Percentiles rank a stretch among this genome's conserved stretches.
Evolutionary conservation across 805 yeast species (phyloP).

Genomic region (Myxozyma monticola): DNA sequence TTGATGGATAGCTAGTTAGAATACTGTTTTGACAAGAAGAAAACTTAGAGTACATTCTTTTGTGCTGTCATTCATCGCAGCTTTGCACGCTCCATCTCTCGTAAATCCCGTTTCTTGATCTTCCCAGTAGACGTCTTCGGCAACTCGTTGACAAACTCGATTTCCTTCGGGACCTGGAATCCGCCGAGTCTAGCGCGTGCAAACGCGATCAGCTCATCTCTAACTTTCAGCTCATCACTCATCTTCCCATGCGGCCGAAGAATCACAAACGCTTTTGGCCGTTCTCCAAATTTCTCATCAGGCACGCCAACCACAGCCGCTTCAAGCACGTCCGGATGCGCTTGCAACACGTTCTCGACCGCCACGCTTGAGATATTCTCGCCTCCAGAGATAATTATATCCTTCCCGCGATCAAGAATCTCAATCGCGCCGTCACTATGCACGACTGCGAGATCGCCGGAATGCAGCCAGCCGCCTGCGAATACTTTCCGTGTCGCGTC

Average conservation of each 20-base stretch:
- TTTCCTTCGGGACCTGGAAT: slow-evolving; percentile 39
- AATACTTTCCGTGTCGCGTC: slow-evolving; percentile 39
- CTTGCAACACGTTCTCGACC: slow-evolving; percentile 36
- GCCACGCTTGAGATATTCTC: slow-evolving; percentile 42
- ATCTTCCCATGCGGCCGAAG: slow-evolving; percentile 6
- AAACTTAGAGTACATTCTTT: not conserved
- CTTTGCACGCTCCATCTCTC: slow-evolving; percentile 29
- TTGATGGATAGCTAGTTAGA: slow-evolving; percentile 7
- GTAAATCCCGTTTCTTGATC: slow-evolving; percentile 39
- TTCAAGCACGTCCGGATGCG: slow-evolving; percentile 37
- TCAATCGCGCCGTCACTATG: slow-evolving; percentile 40
- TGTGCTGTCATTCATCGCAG: not conserved
- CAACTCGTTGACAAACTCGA: slow-evolving; percentile 34
- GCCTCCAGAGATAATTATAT: slow-evolving; percentile 42
- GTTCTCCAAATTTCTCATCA: slow-evolving; percentile 39
- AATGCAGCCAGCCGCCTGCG: slow-evolving; percentile 34
- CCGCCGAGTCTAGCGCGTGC: slow-evolving; percentile 37
- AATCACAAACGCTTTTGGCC: slow-evolving; percentile 39
- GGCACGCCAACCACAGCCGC: slow-evolving; percentile 40
- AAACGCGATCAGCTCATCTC: slow-evolving; percentile 31
- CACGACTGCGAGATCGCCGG: slow-evolving; percentile 40
- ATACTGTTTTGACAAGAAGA: not conserved
- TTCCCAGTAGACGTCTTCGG: slow-evolving; percentile 44
- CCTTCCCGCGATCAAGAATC: slow-evolving; percentile 41
- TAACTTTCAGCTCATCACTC: not conserved